Evolutionary conservation across 2,329 filamentous ascomycete species (phyloP).

Genomic region (Mycosphaerella sp.): DNA sequence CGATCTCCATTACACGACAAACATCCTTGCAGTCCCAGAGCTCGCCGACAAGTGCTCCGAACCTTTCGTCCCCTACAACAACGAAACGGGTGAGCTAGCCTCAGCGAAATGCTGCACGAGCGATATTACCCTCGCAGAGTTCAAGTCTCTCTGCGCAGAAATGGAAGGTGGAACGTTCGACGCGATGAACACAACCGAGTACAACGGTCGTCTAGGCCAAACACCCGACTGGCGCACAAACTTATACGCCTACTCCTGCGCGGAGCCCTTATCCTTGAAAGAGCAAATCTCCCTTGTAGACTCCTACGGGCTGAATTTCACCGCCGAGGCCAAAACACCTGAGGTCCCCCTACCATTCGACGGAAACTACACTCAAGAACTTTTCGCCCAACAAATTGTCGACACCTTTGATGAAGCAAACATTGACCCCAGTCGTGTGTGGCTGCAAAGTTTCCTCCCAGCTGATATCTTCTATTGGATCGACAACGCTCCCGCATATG

Average conservation of each 20-base stretch:
- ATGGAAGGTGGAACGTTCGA: constrained; percentile 60
- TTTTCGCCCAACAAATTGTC: constrained; percentile 60
- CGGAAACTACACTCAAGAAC: constrained; percentile 57
- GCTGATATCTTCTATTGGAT: constrained; percentile 59
- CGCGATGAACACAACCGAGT: constrained; percentile 51
- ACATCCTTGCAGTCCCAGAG: constrained; percentile 57
- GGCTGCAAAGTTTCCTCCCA: constrained; percentile 58
- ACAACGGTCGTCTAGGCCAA: constrained; percentile 40
- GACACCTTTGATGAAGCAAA: constrained; percentile 52
- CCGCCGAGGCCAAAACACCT: constrained; percentile 61
- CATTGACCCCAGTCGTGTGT: constrained; percentile 52
- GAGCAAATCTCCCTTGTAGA: constrained; percentile 58
- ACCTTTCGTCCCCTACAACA: constrained; percentile 50
- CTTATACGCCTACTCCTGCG: constrained; percentile 57
- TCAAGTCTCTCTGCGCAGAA: constrained; percentile 62
- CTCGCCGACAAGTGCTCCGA: constrained; percentile 58
- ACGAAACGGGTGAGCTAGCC: constrained; percentile 42
- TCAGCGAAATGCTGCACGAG: constrained; percentile 64
- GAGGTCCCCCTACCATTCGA: constrained; percentile 63
- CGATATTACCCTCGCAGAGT: constrained; percentile 63
- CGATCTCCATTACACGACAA: constrained; percentile 62
- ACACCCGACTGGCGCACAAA: constrained; percentile 60
- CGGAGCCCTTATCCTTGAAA: constrained; percentile 54
- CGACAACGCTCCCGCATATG: constrained; percentile 54
- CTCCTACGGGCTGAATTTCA: constrained; percentile 55